Evolutionary conservation across 2,329 filamentous ascomycete species (phyloP), one percentile per base, ranked within the genome.

Genomic region (Pestalotiopsis sp.): DNA sequence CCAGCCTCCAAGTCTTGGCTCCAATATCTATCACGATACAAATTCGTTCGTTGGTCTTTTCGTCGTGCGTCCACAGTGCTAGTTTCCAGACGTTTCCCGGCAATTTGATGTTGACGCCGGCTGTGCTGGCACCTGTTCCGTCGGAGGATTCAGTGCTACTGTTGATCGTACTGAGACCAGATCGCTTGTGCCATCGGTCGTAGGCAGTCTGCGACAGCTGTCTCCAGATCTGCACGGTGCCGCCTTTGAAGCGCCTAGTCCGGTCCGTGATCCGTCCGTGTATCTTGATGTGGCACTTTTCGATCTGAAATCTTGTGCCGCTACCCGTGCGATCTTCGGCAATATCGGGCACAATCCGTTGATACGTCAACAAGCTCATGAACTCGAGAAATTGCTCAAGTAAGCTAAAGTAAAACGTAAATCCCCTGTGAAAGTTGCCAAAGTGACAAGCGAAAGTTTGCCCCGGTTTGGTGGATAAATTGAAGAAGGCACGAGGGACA

Each of bases 11-110:
- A 4, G 56, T 59, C 56, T 59, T 59, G 23, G 56, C 56, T 0
- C 56, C 56, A 27, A 59, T 59, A 14, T 59, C 56, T 59, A 59
- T 23, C 56, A 59, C 56, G 13, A 59, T 20, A n/a, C 56, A 59
- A 9, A 23, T 9, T 5, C 56, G 20, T 20, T 59, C 56, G 13
- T 59, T 12, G 5, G 23, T 59, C 56, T 27, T 59, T n/a, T n/a
- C 4, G 56, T 59, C 56, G 4, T 14, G 20, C 2, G 56, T 59
- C 56, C 56, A 59, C 20, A 59, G 13, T 4, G 14, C 56, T 9
- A 59, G 20, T 20, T 59, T 59, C 56, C 56, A 59, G 11, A 23
- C 56, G 20, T 59, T 59, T 3, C 6, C 25, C 23, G 56, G 20
- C 7, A 23, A 13, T 27, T 20, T 59, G 23, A 59, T 12, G 9